Evolutionary conservation across 2,329 filamentous ascomycete genomes (phyloP), one percentile per base, ranked within the genome.

Genomic region (Dothideomycetes sp.): DNA sequence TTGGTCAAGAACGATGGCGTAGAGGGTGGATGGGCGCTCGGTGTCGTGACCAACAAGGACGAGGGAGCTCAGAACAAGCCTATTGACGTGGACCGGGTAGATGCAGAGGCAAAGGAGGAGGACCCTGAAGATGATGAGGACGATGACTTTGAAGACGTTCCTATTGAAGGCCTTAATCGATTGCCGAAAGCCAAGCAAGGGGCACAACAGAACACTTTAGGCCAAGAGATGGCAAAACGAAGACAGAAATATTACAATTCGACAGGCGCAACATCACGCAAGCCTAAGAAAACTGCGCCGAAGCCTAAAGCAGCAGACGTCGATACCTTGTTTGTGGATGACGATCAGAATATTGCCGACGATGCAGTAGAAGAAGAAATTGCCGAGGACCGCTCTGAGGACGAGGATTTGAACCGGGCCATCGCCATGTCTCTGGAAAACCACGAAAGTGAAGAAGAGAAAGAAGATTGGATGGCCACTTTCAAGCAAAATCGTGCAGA

Each of bases 1-100:
- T 68, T 98, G 4, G 88, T 98, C 27, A 94, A 91, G 63, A 96
- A 96, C 52, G 86, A 93, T 31, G 85, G 87, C 0, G 87, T 86
- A 1, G 89, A 96, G 58, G 91, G 91, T 32, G 91, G 91, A 4
- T 98, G 88, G 87, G 89, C 89, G 0, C 66, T 98, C 5, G 91
- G 91, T 38, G 91, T 98, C 18, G 88, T 98, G 16, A 87, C 82
- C 47, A 85, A 80, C 46, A 82, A 85, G 45, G 93, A 84, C 49
- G 77, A 91, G 36, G 73, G 80, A 30, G 74, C 84, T 47, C 76
- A 78, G 19, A 81, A 88, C 47, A 94, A 87, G 57, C 89, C 91
- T 0, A 96, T 98, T 45, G 87, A 96, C 56, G 76, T 98, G 13
- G 91, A 98, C 57, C 75, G 62, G 67, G 40, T 70, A 74, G 52